These are phyloP conservation scores for Venturia pyrina DNA, from an alignment of 2,329 filamentous ascomycete species.

Conservation along the genomic window DNA sequence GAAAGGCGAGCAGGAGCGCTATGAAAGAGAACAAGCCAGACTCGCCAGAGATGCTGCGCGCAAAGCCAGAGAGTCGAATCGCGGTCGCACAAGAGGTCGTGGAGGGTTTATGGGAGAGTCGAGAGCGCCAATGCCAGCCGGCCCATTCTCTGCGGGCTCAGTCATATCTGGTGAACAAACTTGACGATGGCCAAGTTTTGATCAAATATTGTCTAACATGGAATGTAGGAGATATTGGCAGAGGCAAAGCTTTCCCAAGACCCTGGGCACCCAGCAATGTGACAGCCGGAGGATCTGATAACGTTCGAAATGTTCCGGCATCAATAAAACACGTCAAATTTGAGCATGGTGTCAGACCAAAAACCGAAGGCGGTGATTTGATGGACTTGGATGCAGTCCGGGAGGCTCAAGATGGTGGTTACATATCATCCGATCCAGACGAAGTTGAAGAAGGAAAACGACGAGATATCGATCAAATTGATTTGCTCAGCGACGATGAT, in stretches of 20 bases:
- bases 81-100: conserved; percentile 11
- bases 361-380: neutral
- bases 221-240: neutral
- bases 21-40: neutral
- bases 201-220: neutral
- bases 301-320: neutral
- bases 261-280: conserved; percentile 8
- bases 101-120: conserved; percentile 13
- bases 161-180: neutral
- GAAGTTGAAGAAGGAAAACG: conserved; percentile 37
- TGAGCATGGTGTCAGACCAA: neutral
- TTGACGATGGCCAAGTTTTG: neutral
- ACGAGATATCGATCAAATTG: conserved; percentile 48
- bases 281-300: neutral
- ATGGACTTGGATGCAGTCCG: conserved; percentile 1
- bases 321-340: conserved; percentile 2
- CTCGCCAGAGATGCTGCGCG: neutral
- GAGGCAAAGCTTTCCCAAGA: conserved; percentile 9
- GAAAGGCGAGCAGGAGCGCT: neutral
- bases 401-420: conserved; percentile 26
- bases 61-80: neutral
- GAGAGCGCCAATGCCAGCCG: conserved; percentile 2
- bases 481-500: conserved; percentile 44
- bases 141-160: conserved; percentile 8
- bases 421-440: conserved; percentile 41